Base-by-base conservation (phyloP, 441 rosid genomes). In the Adansonia madagascariensis region DNA sequence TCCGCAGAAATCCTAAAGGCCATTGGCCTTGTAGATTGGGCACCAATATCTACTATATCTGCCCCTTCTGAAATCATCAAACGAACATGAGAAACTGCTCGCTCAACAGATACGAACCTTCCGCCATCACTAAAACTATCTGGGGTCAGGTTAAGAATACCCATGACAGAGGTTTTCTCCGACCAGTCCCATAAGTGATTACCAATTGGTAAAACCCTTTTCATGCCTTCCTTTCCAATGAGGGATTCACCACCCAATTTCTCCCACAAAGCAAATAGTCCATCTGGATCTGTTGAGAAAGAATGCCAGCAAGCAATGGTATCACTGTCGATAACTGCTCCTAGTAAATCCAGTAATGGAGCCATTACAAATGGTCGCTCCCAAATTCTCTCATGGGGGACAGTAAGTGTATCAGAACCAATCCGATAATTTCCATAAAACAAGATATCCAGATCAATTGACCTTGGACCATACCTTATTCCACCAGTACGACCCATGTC, bases 51-150 rank as follows among this genome's bases (percentile, higher is more conserved):
- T 59, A 94, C 85, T 53, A 96, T 90, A 84, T 94, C 98, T 44
- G 90, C 98, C 8, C 98, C 98, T 66, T 87, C 94, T 0, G 86
- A 85, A 75, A 94, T 73, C 99, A 96, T 90, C 50, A 75, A 82
- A 4, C 84, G 86, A 56, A 90, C 97, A 70, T 79, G 94, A 82
- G 95, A 94, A 82, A 91, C 84, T 0, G 92, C 97, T 81, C 89
- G 87, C 73, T 92, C 93, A 65, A 87, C 76, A 0, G 91, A 86
- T 52, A 82, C 89, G 80, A 90, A 91, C 75, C 77, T 87, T 18
- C 98, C 98, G 64, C 98, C 99, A 65, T 96, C 98, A 53, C 99
- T 92, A 60, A 96, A 96, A 87, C 99, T 96, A 79, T 96, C 98
- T 2, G 97, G 98, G 10, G 98, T 96, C 78, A 94, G 81, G 86